Evolutionary conservation across 108 stramenopile species (phyloP), one percentile per base, ranked within the genome.

Genomic region (Nitzschia sp.): DNA sequence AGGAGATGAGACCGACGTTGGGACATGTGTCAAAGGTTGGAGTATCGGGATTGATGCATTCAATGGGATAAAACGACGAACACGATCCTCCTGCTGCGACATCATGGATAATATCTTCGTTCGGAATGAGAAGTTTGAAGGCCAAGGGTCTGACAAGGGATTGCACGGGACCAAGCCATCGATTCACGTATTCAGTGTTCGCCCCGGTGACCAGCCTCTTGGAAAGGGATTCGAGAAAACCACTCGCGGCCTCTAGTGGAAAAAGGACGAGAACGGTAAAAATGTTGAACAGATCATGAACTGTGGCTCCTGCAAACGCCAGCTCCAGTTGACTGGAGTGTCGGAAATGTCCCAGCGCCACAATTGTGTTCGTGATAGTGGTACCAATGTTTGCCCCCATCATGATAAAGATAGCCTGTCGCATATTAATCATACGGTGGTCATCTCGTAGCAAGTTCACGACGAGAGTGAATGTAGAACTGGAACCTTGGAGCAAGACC

Each of bases 341-440:
- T 62, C 83, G 82, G 78, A 94, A 73, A 41, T 91, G 90, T 53
- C 93, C 87, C 75, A 94, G 81, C 53, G 93, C 77, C 44, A 94
- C 90, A 29, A 94, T 87, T 60, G 88, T 87, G 76, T 88, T 88
- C 65, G 90, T 88, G 40, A 92, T 87, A 44, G 85, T 87, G 10
- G 91, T 92, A 57, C 70, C 70, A 63, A 94, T 94, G 77, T 94
- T 94, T 71, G 93, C 90, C 11, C 93, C 93, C 93, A 94, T 94
- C 57, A 94, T 79, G 83, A 94, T 86, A 79, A 82, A 88, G 51
- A 94, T 94, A 17, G 78, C 90, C 41, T 80, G 81, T 15, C 67
- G 57, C 53, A 89, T 86, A 22, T 77, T 41, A 22, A 94, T 55
- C 24, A 78, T 70, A 39, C 7, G 0, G 0, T 51, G 43, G 7